These are phyloP conservation scores for Lachnellula occidentalis DNA, from an alignment of 2,329 filamentous ascomycete genomes.

Conservation along the genomic window DNA sequence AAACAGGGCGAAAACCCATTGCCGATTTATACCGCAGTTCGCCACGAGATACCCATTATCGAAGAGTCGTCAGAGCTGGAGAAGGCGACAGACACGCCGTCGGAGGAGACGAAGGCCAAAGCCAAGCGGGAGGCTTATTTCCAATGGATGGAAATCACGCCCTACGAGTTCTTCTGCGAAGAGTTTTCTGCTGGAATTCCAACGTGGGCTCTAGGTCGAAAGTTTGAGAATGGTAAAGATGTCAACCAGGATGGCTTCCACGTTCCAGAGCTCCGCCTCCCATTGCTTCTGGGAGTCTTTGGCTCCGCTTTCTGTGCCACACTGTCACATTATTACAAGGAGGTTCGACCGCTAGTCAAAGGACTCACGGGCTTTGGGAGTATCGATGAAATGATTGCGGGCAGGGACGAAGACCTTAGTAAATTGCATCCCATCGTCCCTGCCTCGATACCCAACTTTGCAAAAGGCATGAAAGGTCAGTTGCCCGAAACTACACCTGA, in stretches of 20 bases:
- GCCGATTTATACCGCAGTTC: slow-evolving; percentile 91
- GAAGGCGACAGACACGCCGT: slow-evolving; percentile 31
- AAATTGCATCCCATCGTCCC: slow-evolving; percentile 95
- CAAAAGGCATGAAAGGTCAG: slow-evolving; percentile 70
- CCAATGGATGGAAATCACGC: slow-evolving; percentile 95
- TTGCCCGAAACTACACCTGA: slow-evolving; percentile 74
- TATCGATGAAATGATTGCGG: slow-evolving; percentile 77
- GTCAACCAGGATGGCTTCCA: slow-evolving; percentile 60
- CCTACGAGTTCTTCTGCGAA: slow-evolving; percentile 93
- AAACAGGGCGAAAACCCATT: slow-evolving; percentile 76
- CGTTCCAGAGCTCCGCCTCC: slow-evolving; percentile 77
- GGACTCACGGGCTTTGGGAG: slow-evolving; percentile 68
- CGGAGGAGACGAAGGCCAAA: slow-evolving; percentile 46
- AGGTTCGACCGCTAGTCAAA: slow-evolving; percentile 76
- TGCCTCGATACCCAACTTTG: slow-evolving; percentile 84
- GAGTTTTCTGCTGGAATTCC: slow-evolving; percentile 89
- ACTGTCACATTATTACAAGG: slow-evolving; percentile 90
- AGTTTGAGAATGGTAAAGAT: slow-evolving; percentile 68
- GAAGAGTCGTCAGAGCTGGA: slow-evolving; percentile 38
- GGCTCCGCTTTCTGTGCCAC: slow-evolving; percentile 96
- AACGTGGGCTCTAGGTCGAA: slow-evolving; percentile 85
- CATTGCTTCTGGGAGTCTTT: slow-evolving; percentile 88
- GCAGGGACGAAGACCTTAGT: slow-evolving; percentile 74
- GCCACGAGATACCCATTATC: slow-evolving; percentile 82
- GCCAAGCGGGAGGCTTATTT: slow-evolving; percentile 76